Evolutionary conservation across 2,329 filamentous ascomycete species (phyloP).

Genomic region (Talaromyces amestolkiae): DNA sequence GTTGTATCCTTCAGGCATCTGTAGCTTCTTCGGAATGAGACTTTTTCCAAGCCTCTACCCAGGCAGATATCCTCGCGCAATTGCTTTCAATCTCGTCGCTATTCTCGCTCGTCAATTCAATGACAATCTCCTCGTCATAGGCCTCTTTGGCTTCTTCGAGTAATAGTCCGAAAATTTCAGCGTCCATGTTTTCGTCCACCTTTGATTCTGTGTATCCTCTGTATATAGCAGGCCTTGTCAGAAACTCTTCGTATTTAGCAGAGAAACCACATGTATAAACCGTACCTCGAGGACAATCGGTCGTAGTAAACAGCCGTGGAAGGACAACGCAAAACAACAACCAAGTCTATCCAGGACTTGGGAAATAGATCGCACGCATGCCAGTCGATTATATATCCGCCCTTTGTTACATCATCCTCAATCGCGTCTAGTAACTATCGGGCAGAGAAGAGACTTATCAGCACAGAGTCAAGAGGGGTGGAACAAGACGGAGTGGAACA

Average conservation of each 20-base stretch:
- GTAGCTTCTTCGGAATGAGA: slow-evolving; percentile 26
- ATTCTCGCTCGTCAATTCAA: slow-evolving; percentile 80
- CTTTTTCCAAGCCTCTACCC: slow-evolving; percentile 80
- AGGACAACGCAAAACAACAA: slow-evolving; percentile 78
- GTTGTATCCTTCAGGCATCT: background rate
- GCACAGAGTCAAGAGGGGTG: slow-evolving; percentile 6
- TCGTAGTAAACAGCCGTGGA: slow-evolving; percentile 81
- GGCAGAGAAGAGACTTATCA: slow-evolving; percentile 12
- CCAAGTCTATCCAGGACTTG: slow-evolving; percentile 88
- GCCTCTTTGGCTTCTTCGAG: slow-evolving; percentile 84
- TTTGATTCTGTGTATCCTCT: slow-evolving; percentile 83
- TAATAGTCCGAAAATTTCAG: slow-evolving; percentile 95
- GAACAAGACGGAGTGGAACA: background rate
- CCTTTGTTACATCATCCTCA: slow-evolving; percentile 72
- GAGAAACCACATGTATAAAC: slow-evolving; percentile 19
- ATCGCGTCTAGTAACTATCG: slow-evolving; percentile 74
- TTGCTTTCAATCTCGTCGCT: slow-evolving; percentile 86
- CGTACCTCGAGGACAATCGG: slow-evolving; percentile 68
- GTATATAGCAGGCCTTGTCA: background rate
- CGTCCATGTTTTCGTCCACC: slow-evolving; percentile 92
- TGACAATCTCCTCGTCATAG: slow-evolving; percentile 82
- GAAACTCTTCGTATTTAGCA: background rate
- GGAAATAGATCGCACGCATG: slow-evolving; percentile 96
- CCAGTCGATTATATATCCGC: slow-evolving; percentile 93
- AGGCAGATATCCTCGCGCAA: slow-evolving; percentile 75